Percentiles rank a stretch among this genome's conserved stretches.
Evolutionary conservation across 345 rosid genomes (phyloP).

Genomic region (Rubroshorea leprosula): DNA sequence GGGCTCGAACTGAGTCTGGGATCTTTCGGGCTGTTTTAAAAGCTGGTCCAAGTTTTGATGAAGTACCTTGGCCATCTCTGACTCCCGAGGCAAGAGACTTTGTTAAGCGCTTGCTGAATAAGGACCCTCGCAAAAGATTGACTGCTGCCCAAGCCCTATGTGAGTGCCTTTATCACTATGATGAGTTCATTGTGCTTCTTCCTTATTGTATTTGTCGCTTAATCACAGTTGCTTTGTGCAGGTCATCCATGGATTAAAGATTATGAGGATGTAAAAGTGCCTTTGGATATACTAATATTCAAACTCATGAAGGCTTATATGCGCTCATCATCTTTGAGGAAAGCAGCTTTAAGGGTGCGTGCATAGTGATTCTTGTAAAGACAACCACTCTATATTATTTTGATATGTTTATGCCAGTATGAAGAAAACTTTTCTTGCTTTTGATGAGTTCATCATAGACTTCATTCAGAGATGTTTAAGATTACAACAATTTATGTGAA

Average conservation of each 20-base stretch:
- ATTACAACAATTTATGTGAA: too few species aligned
- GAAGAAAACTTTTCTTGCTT: too few species aligned
- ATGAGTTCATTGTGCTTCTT: background rate
- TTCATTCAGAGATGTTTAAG: too few species aligned
- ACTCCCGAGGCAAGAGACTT: slow-evolving; percentile 88
- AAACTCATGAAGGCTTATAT: slow-evolving; percentile 77
- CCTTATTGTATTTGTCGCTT: slow-evolving; percentile 10
- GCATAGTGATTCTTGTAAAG: slow-evolving; percentile 1
- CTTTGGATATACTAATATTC: slow-evolving; percentile 68
- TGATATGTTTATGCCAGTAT: too few species aligned
- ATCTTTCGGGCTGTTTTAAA: slow-evolving; percentile 89
- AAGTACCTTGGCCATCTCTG: slow-evolving; percentile 84
- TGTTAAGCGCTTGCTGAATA: slow-evolving; percentile 72
- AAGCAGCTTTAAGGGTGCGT: slow-evolving; percentile 88
- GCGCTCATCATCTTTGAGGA: slow-evolving; percentile 88
- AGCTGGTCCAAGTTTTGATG: slow-evolving; percentile 92
- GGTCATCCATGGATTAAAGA: slow-evolving; percentile 93
- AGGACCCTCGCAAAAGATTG: slow-evolving; percentile 94
- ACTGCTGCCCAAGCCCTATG: slow-evolving; percentile 96
- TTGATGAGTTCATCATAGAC: too few species aligned
- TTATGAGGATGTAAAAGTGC: slow-evolving; percentile 47
- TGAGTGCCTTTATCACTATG: slow-evolving; percentile 33
- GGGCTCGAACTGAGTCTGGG: slow-evolving; percentile 96
- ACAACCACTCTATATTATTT: too few species aligned
- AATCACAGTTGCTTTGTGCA: slow-evolving; percentile 23